These are phyloP conservation scores for Trametes villosa DNA, from an alignment of 768 basidiomycete species.

Conservation along the genomic window DNA sequence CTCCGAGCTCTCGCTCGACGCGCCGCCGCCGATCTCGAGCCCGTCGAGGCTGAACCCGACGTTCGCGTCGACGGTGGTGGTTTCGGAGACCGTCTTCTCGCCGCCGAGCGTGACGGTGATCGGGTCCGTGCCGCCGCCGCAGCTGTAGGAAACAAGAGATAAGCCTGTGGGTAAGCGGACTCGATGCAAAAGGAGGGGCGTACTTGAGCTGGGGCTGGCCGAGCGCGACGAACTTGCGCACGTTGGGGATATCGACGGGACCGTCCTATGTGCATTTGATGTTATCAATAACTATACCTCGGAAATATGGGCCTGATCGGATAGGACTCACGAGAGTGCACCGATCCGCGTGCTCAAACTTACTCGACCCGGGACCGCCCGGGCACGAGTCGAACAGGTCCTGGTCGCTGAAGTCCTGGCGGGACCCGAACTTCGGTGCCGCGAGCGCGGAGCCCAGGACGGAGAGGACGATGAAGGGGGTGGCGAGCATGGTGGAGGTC, in stretches of 20 bases:
- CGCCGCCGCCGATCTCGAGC: constrained; percentile 15
- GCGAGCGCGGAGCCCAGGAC: constrained; percentile 6
- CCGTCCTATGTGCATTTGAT: background rate
- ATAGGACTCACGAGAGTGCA: constrained; percentile 8
- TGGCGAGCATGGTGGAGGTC: background rate
- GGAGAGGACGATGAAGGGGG: background rate
- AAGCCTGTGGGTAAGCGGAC: background rate
- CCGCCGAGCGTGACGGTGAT: constrained; percentile 12
- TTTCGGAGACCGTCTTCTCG: background rate
- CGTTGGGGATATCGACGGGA: constrained; percentile 7
- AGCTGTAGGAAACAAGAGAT: background rate
- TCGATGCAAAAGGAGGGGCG: background rate
- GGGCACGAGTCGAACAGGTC: constrained; percentile 12
- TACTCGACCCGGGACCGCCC: background rate
- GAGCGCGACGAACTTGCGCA: background rate
- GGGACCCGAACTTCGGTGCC: background rate
- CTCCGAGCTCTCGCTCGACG: background rate
- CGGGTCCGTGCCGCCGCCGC: constrained; percentile 1
- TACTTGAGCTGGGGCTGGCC: constrained; percentile 9
- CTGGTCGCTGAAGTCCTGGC: background rate
- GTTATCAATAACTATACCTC: background rate
- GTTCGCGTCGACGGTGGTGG: constrained; percentile 7
- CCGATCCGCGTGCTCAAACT: constrained; percentile 2
- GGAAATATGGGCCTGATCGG: too few relatives aligned
- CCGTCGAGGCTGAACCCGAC: constrained; percentile 6